Conservation (phyloP, 768 basidiomycete genomes). For the Flagelloscypha sp. region DNA sequence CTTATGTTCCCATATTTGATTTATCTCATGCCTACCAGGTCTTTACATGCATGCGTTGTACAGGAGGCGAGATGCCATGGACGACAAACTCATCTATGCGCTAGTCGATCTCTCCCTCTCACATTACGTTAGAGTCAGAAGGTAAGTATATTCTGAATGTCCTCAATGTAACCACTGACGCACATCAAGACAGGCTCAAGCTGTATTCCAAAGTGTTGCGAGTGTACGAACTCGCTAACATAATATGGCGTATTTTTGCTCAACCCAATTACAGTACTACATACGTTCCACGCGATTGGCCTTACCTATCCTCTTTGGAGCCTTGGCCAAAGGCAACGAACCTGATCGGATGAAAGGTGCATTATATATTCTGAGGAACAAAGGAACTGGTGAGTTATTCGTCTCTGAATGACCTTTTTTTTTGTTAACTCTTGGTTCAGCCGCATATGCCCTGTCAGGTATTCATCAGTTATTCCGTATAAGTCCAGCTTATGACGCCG, state of each 20-base stretch:
- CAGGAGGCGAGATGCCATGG: constrained; percentile 64
- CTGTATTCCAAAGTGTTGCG: constrained; percentile 53
- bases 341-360: constrained; percentile 96
- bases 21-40: too few relatives aligned
- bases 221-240: constrained; percentile 53
- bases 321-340: constrained; percentile 66
- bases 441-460: constrained; percentile 65
- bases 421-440: constrained; percentile 22
- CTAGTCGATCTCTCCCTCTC: constrained; percentile 71
- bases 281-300: constrained; percentile 62
- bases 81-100: constrained; percentile 60
- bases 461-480: constrained; percentile 12
- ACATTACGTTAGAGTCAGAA: constrained; percentile 68
- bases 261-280: constrained; percentile 53
- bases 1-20: too few relatives aligned
- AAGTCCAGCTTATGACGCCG: constrained; percentile 6
- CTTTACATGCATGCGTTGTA: constrained; percentile 72
- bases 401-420: constrained; percentile 6
- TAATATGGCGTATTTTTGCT: too few relatives aligned
- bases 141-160: constrained; percentile 35
- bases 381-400: constrained; percentile 47
- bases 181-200: constrained; percentile 53
- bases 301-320: constrained; percentile 52
- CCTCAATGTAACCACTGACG: constrained; percentile 1
- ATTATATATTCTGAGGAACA: constrained; percentile 70